Conservation (phyloP, 2,329 filamentous ascomycete genomes). For the Cladosporium colombiae region DNA sequence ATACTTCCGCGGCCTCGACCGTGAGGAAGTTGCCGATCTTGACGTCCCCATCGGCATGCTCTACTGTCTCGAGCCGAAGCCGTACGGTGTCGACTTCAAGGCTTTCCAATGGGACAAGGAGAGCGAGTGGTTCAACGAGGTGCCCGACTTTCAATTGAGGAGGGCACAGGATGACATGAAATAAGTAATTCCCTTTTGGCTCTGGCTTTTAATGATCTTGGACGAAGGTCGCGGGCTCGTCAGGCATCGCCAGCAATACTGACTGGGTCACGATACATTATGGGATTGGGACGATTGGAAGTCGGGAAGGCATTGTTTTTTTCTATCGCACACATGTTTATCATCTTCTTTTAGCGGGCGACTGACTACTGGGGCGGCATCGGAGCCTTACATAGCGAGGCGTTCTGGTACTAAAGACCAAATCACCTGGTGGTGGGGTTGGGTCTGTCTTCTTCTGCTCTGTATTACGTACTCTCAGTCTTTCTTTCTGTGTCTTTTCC, state of each 20-base stretch:
- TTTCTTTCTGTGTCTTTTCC: not conserved
- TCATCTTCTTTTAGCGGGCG: conserved; percentile 5
- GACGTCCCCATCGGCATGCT: conserved; percentile 92
- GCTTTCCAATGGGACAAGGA: conserved; percentile 86
- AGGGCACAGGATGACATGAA: conserved; percentile 50
- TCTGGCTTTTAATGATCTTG: not conserved
- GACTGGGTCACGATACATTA: not conserved
- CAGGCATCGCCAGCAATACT: not conserved
- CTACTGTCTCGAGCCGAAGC: conserved; percentile 94
- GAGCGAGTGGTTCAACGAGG: conserved; percentile 77
- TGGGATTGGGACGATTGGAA: not conserved
- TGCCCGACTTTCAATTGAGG: conserved; percentile 79
- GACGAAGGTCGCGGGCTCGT: not conserved
- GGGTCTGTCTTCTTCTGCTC: not conserved
- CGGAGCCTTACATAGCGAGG: conserved; percentile 6
- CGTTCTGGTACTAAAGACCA: not conserved
- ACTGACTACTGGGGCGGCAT: not conserved
- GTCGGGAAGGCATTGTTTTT: not conserved
- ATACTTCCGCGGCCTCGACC: conserved; percentile 91
- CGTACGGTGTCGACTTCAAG: conserved; percentile 96
- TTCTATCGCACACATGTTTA: not conserved
- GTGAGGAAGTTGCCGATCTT: conserved; percentile 89
- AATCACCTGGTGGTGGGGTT: not conserved
- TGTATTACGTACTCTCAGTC: not conserved
- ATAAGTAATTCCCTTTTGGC: conserved; percentile 14